Evolutionary conservation across 805 yeast species (phyloP), one percentile per base, ranked within the genome.

Genomic region (Priceomyces medius): DNA sequence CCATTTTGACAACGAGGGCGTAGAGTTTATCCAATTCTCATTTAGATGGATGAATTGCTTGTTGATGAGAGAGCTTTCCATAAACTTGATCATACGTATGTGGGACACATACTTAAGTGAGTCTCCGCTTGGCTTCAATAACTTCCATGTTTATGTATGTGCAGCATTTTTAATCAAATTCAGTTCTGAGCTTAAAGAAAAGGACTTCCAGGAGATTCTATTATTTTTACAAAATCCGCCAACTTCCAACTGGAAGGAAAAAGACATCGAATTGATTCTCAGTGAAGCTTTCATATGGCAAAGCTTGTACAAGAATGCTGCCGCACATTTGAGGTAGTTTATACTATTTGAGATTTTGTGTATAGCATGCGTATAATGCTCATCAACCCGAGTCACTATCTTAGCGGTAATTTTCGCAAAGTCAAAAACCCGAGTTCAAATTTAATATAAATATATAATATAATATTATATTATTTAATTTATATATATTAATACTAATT

Each of bases 11-110:
- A 56, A 62, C 1, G 97, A 93, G 58, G 86, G 86, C 36, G 80
- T 93, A n/a, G 96, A 93, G 62, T 93, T 93, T 56, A 80, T 93
- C 48, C 99, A 93, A 63, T 93, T 93, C 63, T 80, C 97, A 16
- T 93, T 93, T 68, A 74, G 99, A 51, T 93, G 99, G 99, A 93
- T 93, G 98, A 93, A 93, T 64, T 93, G 99, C 68, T 69, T 93
- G 55, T 68, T 93, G 37, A 93, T 93, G 99, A 79, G 99, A 50
- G 99, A 93, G 55, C 73, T 93, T 34, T 80, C 83, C 31, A 80
- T 93, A 55, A 69, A 71, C 21, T 77, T 88, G 45, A 85, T 90
- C 4, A 81, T 90, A 17, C 74, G 99, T 42, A 91, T 93, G 96
- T 93, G 99, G 98, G 99, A 93, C 58, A 90, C 99, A 0, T 93